These are phyloP conservation scores for Neurospora sp. DNA, from an alignment of 495 filamentous ascomycete species.

Conservation along the genomic window DNA sequence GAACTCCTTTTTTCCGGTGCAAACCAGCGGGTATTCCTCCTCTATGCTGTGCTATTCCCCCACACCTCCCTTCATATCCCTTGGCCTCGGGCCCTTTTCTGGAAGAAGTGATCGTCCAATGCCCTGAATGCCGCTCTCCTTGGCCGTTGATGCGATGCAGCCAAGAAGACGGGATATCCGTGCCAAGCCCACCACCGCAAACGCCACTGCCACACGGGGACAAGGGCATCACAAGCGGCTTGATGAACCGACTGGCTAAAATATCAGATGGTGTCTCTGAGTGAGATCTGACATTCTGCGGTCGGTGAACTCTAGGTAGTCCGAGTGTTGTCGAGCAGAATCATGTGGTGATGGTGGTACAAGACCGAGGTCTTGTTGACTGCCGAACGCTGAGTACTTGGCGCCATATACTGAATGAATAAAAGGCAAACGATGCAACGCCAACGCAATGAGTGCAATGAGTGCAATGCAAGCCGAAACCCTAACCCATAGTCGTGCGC, in stretches of 20 bases:
- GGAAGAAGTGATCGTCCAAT: not conserved
- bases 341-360: not conserved
- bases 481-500: not conserved
- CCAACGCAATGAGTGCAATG: not conserved
- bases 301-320: not conserved
- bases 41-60: not conserved
- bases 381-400: not conserved
- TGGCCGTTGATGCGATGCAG: not conserved
- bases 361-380: not conserved
- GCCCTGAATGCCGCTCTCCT: not conserved
- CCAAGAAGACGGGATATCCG: not conserved
- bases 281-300: not conserved
- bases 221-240: not conserved
- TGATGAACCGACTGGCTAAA: not conserved
- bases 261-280: not conserved
- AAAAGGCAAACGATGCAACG: not conserved
- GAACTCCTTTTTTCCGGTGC: not conserved
- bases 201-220: not conserved
- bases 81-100: not conserved
- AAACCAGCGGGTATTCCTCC: not conserved
- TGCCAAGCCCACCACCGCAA: not conserved
- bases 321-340: not conserved
- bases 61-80: not conserved
- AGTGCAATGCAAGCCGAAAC: not conserved
- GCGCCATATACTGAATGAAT: not conserved